Evolutionary conservation across 2,329 filamentous ascomycete genomes (phyloP).

Genomic region (Graphiopsis chlorocephala): DNA sequence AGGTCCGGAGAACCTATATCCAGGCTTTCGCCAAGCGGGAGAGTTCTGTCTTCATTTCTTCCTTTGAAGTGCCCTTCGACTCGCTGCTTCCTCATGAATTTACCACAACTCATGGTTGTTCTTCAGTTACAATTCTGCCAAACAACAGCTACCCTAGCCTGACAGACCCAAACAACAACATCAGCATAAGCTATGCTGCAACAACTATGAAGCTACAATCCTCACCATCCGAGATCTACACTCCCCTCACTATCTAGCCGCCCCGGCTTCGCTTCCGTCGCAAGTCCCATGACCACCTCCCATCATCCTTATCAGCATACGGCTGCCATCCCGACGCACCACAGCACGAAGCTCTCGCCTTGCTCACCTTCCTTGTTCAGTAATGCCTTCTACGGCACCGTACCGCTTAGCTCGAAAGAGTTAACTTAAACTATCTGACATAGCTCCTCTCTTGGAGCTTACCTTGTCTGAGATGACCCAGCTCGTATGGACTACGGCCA

Average conservation of each 20-base stretch:
- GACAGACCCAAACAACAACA: background rate
- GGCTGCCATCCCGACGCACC: background rate
- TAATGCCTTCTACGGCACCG: constrained; percentile 2
- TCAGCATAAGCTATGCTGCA: background rate
- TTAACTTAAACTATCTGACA: background rate
- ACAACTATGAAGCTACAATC: background rate
- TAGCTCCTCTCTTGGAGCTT: constrained; percentile 1
- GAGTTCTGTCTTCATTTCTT: background rate
- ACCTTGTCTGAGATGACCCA: background rate
- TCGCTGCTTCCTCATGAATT: background rate
- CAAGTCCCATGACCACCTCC: background rate
- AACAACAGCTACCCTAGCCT: background rate
- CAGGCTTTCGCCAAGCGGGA: background rate
- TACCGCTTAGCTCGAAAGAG: constrained; percentile 15
- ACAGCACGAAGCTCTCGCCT: background rate
- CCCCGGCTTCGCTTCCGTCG: background rate
- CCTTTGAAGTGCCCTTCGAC: background rate
- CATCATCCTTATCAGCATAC: background rate
- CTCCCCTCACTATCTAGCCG: background rate
- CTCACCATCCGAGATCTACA: background rate
- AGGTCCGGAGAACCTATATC: background rate
- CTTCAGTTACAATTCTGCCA: background rate
- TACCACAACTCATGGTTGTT: background rate
- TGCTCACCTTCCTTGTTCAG: constrained; percentile 7
- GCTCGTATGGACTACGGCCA: background rate